Evolutionary conservation across 164 flowering plant genomes (phyloP).

Genomic region (Aristolochia californica): DNA sequence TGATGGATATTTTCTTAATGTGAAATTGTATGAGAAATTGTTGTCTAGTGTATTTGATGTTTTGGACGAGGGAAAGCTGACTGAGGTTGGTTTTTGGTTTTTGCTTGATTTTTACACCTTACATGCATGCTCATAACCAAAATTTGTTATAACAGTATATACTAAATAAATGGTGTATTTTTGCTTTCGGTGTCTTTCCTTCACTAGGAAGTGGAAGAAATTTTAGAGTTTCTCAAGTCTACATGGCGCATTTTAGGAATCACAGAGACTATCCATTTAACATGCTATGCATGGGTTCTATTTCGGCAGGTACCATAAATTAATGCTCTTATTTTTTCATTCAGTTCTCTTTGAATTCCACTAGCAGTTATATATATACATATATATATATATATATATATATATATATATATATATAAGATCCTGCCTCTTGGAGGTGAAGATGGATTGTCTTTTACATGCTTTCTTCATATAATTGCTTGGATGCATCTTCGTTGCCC

Average conservation of each 20-base stretch:
- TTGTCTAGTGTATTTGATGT: slow-evolving; percentile 89
- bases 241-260: slow-evolving; percentile 96
- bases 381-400: no score
- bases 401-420: no score
- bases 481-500: no score
- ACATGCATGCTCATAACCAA: no score
- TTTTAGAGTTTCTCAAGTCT: slow-evolving; percentile 89
- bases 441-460: not conserved
- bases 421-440: no score
- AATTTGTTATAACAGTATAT: no score
- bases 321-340: not conserved
- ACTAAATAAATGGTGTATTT: no score
- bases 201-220: slow-evolving; percentile 83
- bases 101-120: no score
- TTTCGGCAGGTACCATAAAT: slow-evolving; percentile 87
- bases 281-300: slow-evolving; percentile 94
- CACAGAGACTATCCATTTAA: slow-evolving; percentile 89
- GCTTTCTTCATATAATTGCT: not conserved
- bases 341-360: not conserved
- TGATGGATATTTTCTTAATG: slow-evolving; percentile 94
- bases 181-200: not conserved
- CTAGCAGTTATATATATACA: no score
- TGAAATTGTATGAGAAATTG: slow-evolving; percentile 82
- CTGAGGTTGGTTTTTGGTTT: slow-evolving; percentile 53
- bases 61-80: slow-evolving; percentile 91